Conservation (phyloP, 2,329 filamentous ascomycete species). For the Talaromyces funiculosus region DNA sequence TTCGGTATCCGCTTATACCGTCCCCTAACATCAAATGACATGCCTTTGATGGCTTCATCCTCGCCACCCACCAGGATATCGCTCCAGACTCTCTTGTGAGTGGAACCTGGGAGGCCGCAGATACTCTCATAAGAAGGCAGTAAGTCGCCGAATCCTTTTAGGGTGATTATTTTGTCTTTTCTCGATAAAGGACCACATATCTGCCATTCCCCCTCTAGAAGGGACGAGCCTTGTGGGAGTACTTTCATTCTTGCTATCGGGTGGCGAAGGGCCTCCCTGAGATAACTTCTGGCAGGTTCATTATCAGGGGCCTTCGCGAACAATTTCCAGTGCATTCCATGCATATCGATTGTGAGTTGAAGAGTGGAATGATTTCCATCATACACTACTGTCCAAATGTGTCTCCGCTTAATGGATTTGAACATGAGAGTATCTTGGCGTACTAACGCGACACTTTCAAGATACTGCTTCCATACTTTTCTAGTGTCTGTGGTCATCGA, state of each 20-base stretch:
- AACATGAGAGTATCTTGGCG: slow-evolving; percentile 25
- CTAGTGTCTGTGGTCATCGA: slow-evolving; percentile 9
- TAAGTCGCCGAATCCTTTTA: slow-evolving; percentile 31
- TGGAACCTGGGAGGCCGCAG: slow-evolving; percentile 35
- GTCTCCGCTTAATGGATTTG: slow-evolving; percentile 25
- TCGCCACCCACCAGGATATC: slow-evolving; percentile 36
- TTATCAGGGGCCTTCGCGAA: slow-evolving; percentile 40
- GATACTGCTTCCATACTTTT: slow-evolving; percentile 30
- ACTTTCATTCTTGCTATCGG: slow-evolving; percentile 47
- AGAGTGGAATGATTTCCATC: slow-evolving; percentile 22
- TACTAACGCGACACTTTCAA: slow-evolving; percentile 23
- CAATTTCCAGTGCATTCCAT: slow-evolving; percentile 42
- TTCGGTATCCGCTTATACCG: slow-evolving; percentile 47
- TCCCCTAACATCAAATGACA: slow-evolving; percentile 43
- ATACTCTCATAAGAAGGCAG: slow-evolving; percentile 35
- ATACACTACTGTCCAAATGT: slow-evolving; percentile 29
- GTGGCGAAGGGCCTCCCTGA: slow-evolving; percentile 40
- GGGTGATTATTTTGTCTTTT: slow-evolving; percentile 23
- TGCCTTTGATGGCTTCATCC: slow-evolving; percentile 22
- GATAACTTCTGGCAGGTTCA: slow-evolving; percentile 33
- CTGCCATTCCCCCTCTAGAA: slow-evolving; percentile 42
- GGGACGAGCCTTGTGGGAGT: slow-evolving; percentile 13
- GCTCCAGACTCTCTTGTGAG: slow-evolving; percentile 42
- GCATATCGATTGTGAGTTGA: slow-evolving; percentile 22
- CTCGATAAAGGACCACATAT: slow-evolving; percentile 38